These are phyloP conservation scores for Lepidium sativum DNA, from an alignment of 345 rosid genomes.

Conservation along the genomic window DNA sequence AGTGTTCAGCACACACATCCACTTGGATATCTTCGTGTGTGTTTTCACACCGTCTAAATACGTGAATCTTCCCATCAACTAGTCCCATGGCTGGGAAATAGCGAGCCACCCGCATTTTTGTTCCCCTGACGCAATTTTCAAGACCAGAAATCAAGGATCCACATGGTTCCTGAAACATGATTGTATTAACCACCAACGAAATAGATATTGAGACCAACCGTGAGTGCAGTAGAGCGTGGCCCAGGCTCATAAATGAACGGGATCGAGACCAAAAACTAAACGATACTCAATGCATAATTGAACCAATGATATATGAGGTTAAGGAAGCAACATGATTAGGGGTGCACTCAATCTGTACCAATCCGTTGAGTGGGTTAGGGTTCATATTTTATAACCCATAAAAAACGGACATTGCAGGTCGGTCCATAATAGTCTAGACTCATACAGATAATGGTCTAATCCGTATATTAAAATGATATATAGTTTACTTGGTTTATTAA, in stretches of 20 bases:
- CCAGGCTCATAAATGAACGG: background rate
- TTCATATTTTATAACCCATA: no score
- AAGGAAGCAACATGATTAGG: background rate
- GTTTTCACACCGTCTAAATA: slow-evolving; percentile 43
- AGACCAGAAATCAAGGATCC: slow-evolving; percentile 56
- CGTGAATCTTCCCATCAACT: background rate
- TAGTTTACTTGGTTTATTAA: no score
- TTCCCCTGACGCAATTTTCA: slow-evolving; percentile 34
- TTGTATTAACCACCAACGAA: slow-evolving; percentile 46
- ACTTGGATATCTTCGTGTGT: slow-evolving; percentile 29
- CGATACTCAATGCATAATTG: background rate
- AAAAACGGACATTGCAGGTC: no score
- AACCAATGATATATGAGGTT: background rate
- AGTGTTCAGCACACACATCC: slow-evolving; percentile 49
- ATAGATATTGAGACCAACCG: slow-evolving; percentile 34
- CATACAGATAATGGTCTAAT: no score
- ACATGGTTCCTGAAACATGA: slow-evolving; percentile 44
- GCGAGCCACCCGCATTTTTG: background rate
- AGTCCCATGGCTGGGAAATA: background rate
- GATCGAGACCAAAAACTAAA: background rate
- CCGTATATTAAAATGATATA: no score
- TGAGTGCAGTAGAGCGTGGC: background rate
- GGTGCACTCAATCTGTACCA: no score
- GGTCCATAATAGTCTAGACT: no score
- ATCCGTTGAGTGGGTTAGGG: no score